Conservation (phyloP, 148 eudicot species). For the Talinum fruticosum region DNA sequence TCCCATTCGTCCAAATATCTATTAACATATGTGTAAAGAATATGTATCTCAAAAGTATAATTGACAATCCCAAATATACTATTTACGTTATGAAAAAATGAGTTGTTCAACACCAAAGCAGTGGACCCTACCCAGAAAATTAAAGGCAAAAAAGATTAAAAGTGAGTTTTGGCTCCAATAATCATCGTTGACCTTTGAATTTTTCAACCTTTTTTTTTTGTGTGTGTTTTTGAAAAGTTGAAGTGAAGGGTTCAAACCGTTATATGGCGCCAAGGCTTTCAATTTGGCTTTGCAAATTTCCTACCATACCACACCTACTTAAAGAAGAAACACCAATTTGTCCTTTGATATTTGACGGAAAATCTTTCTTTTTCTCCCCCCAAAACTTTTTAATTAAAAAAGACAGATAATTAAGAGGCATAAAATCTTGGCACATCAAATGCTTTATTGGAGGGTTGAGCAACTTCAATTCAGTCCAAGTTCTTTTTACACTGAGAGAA, state of each 20-base stretch:
- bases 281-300: neutral
- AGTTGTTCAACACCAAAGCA: neutral
- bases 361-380: too few species aligned
- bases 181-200: neutral
- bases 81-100: too few species aligned
- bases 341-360: too few species aligned
- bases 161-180: neutral
- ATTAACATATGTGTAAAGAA: too few species aligned
- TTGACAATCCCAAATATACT: too few species aligned
- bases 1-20: too few species aligned
- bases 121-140: neutral
- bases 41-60: too few species aligned
- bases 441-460: conserved; percentile 18
- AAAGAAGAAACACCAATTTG: neutral
- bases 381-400: too few species aligned
- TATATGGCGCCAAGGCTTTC: neutral
- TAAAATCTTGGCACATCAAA: conserved; percentile 22
- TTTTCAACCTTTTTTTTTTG: neutral
- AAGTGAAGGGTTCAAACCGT: neutral
- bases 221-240: too few species aligned
- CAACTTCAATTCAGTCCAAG: neutral
- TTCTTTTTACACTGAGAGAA: too few species aligned
- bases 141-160: neutral
- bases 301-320: conserved; percentile 1
- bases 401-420: too few species aligned